Conservation (phyloP, 768 basidiomycete genomes). For the Phanerodontia chrysosporium region DNA sequence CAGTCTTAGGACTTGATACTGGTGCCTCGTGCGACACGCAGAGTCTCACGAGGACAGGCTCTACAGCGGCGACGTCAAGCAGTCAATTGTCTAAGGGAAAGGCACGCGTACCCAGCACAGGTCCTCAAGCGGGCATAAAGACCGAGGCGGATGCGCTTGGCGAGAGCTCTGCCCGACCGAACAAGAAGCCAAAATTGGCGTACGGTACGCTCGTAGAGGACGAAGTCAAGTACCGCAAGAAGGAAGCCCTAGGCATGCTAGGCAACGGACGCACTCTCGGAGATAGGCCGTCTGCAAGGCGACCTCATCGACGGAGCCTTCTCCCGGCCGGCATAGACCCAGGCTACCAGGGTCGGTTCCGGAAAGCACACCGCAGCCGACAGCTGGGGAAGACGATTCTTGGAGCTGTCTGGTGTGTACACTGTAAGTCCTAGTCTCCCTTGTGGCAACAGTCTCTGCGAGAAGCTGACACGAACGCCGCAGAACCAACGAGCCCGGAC, state of each 20-base stretch:
- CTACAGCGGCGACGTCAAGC: background rate
- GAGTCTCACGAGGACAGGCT: background rate
- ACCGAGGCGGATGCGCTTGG: background rate
- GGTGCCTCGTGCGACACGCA: background rate
- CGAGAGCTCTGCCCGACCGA: background rate
- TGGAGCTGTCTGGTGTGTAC: constrained; percentile 66
- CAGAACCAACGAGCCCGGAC: constrained; percentile 2
- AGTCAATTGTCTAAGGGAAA: background rate
- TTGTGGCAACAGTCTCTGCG: too few relatives aligned
- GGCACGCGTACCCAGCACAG: background rate
- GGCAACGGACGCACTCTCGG: constrained; percentile 21
- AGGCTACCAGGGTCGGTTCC: background rate
- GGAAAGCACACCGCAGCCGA: background rate
- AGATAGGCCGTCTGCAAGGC: background rate
- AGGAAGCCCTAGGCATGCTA: constrained; percentile 38
- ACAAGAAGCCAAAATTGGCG: background rate
- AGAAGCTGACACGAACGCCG: background rate
- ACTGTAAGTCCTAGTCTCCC: constrained; percentile 50
- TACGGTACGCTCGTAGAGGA: constrained; percentile 23
- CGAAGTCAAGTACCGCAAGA: constrained; percentile 43
- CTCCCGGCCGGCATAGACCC: background rate
- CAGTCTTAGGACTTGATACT: too few relatives aligned
- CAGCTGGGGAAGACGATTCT: background rate
- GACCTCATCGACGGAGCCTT: background rate
- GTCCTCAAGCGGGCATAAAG: background rate